Evolutionary conservation across 352 stramenopile genomes (phyloP).

Genomic region (Pythium sukuiense): DNA sequence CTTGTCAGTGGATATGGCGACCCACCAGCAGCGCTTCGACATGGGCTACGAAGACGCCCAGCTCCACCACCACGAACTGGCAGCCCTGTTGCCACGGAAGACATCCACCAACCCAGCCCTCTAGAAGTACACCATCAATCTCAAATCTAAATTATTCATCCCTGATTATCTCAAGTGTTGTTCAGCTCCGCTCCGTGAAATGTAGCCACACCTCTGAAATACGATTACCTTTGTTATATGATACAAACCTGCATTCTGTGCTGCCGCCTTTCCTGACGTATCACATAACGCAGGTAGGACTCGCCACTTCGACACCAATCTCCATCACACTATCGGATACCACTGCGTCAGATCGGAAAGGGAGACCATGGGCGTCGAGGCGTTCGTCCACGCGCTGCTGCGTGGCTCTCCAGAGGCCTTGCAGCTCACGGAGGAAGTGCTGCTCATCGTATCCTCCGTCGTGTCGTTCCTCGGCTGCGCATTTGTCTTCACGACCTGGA

Average conservation of each 20-base stretch:
- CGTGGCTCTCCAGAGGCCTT: slow-evolving; percentile 23
- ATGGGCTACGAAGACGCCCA: slow-evolving; percentile 61
- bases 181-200: no score
- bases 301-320: not conserved
- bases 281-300: not conserved
- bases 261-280: not conserved
- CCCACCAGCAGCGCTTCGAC: slow-evolving; percentile 57
- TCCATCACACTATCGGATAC: not conserved
- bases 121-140: not conserved
- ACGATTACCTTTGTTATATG: no score
- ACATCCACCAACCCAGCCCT: not conserved
- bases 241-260: not conserved
- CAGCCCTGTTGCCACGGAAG: slow-evolving; percentile 38
- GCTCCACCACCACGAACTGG: slow-evolving; percentile 52
- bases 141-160: slow-evolving; percentile 12
- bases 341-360: no score
- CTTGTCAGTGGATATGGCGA: slow-evolving; percentile 51
- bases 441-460: slow-evolving; percentile 49
- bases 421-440: slow-evolving; percentile 41
- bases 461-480: slow-evolving; percentile 68
- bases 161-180: not conserved
- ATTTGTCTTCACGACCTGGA: slow-evolving; percentile 74
- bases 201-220: no score
- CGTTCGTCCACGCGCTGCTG: slow-evolving; percentile 7
- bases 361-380: not conserved